Conservation (phyloP, 2,329 filamentous ascomycete species). For the Penicillium aurantiogriseum region DNA sequence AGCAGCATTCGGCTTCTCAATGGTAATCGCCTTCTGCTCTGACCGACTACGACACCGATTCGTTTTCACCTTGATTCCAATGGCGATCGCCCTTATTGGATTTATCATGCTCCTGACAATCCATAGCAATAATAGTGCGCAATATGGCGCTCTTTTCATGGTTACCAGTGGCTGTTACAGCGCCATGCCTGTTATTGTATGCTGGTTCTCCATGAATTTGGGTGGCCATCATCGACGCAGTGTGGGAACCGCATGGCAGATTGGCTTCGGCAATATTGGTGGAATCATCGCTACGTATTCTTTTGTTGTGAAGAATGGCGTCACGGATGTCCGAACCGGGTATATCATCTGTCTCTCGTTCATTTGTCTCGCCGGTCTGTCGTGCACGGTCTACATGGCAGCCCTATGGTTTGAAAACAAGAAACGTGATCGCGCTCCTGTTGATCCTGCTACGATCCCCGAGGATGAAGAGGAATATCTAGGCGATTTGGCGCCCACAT, state of each 20-base stretch:
- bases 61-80: slow-evolving; percentile 66
- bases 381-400: slow-evolving; percentile 40
- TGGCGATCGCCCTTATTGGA: slow-evolving; percentile 67
- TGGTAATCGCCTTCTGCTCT: slow-evolving; percentile 69
- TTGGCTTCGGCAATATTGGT: slow-evolving; percentile 75
- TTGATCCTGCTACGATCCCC: slow-evolving; percentile 23
- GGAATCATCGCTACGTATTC: slow-evolving; percentile 74
- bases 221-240: slow-evolving; percentile 69
- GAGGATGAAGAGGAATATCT: slow-evolving; percentile 36
- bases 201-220: slow-evolving; percentile 80
- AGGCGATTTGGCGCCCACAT: slow-evolving; percentile 45
- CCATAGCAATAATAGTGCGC: slow-evolving; percentile 58
- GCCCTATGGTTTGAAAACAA: slow-evolving; percentile 42
- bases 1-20: slow-evolving; percentile 74
- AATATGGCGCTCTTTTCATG: slow-evolving; percentile 81
- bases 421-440: slow-evolving; percentile 35
- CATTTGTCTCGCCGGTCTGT: slow-evolving; percentile 63
- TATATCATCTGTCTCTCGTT: slow-evolving; percentile 78
- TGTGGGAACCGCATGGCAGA: slow-evolving; percentile 72
- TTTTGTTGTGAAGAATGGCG: slow-evolving; percentile 63
- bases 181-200: slow-evolving; percentile 85
- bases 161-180: slow-evolving; percentile 76
- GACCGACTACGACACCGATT: slow-evolving; percentile 74
- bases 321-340: slow-evolving; percentile 65
- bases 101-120: slow-evolving; percentile 73